Conservation (phyloP, 1,284 basidiomycete genomes). For the Megacollybia platyphylla region DNA sequence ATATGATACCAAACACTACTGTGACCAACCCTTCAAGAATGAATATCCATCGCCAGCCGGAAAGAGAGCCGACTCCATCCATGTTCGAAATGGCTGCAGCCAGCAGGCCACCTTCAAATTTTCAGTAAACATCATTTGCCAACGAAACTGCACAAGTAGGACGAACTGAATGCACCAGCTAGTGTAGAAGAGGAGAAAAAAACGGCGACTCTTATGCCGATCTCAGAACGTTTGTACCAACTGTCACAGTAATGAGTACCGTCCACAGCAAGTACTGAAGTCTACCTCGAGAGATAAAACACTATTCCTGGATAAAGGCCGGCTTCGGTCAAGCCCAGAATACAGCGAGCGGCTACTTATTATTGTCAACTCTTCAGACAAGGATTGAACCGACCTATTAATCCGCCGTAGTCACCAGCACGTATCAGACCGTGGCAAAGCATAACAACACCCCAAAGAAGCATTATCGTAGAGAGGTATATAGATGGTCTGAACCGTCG, state of each 20-base stretch:
- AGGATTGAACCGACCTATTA: no score
- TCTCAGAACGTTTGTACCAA: constrained; percentile 63
- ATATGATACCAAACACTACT: constrained; percentile 47
- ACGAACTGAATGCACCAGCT: constrained; percentile 43
- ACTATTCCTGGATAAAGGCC: constrained; percentile 60
- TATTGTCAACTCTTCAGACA: no score
- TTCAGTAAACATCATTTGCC: no score
- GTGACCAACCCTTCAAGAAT: constrained; percentile 57
- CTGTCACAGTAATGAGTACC: constrained; percentile 13
- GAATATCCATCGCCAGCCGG: constrained; percentile 64
- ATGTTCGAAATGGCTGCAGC: constrained; percentile 63
- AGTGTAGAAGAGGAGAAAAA: constrained; percentile 69
- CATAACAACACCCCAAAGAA: constrained; percentile 66
- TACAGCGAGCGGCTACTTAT: constrained; percentile 22
- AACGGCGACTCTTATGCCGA: constrained; percentile 50
- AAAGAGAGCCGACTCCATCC: constrained; percentile 54
- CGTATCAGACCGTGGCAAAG: constrained; percentile 14
- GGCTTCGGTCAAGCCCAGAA: constrained; percentile 61
- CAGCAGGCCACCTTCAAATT: constrained; percentile 36
- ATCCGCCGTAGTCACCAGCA: no score
- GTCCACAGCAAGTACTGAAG: neutral
- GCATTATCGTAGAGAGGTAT: constrained; percentile 50
- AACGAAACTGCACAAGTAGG: no score
- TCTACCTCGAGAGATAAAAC: constrained; percentile 56
- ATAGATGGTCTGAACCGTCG: constrained; percentile 45